phyloP scores from a whole-genome alignment of 1,284 basidiomycete species.

The Anthracocystis walkeri region DNA sequence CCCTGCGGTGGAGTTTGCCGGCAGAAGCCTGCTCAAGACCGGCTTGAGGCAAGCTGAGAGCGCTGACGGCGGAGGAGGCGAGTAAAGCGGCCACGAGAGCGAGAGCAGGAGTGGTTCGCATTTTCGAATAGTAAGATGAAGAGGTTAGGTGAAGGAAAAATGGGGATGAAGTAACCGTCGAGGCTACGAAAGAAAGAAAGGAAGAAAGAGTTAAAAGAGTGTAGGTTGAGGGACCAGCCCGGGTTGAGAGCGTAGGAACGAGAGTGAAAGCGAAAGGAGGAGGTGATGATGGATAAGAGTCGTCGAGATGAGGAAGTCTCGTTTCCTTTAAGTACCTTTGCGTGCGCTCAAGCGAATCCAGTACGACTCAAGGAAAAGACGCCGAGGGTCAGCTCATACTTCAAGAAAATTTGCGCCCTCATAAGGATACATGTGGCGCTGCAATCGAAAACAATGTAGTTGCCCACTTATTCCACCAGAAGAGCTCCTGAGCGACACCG shows the following conservation, averaged over 20 bases:
- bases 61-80: constrained; percentile 13
- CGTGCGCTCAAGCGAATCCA: not conserved
- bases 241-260: not conserved
- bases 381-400: no score
- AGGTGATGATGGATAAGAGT: not conserved
- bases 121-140: constrained; percentile 4
- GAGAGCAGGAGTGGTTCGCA: constrained; percentile 31
- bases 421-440: no score
- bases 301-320: not conserved
- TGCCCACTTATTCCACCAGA: no score
- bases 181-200: not conserved
- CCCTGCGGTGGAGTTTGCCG: not conserved
- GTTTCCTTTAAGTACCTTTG: constrained; percentile 1
- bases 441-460: no score
- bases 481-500: no score
- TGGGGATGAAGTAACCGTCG: not conserved
- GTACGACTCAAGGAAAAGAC: not conserved
- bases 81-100: constrained; percentile 32
- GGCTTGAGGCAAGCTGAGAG: constrained; percentile 17
- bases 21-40: constrained; percentile 3
- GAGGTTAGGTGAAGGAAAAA: not conserved
- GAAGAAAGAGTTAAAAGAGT: constrained; percentile 16
- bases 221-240: constrained; percentile 36
- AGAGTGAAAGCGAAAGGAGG: not conserved
- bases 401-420: not conserved